Evolutionary conservation across 352 stramenopile genomes (phyloP).

Genomic region (Phytophthora multivora): DNA sequence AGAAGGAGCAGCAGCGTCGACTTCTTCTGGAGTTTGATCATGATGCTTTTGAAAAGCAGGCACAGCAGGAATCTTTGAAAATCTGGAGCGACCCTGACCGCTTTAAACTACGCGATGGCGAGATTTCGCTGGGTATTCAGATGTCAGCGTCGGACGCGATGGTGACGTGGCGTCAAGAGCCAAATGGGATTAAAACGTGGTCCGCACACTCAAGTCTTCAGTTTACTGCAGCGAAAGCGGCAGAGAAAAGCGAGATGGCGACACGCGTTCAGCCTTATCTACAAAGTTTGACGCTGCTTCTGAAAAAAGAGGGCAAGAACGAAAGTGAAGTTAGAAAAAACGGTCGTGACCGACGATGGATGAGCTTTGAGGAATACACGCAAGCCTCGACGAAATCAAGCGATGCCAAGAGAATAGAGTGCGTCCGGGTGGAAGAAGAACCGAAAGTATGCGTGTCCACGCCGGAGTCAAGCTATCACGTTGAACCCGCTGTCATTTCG

Average conservation of each 20-base stretch:
- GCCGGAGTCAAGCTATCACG: constrained; percentile 54
- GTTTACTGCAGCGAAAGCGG: constrained; percentile 25
- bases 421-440: constrained; percentile 25
- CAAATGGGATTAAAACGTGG: constrained; percentile 35
- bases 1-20: constrained; percentile 45
- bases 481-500: constrained; percentile 61
- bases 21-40: constrained; percentile 54
- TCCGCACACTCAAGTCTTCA: constrained; percentile 24
- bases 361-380: constrained; percentile 48
- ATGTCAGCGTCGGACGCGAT: constrained; percentile 55
- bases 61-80: constrained; percentile 18
- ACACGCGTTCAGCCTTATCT: constrained; percentile 48
- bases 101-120: constrained; percentile 37
- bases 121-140: constrained; percentile 56
- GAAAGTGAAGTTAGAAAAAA: constrained; percentile 25
- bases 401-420: constrained; percentile 31
- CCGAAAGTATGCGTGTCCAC: constrained; percentile 60
- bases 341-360: constrained; percentile 38
- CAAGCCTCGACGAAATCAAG: constrained; percentile 17
- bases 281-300: constrained; percentile 34
- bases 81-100: constrained; percentile 9
- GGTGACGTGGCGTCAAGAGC: constrained; percentile 47
- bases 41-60: constrained; percentile 33
- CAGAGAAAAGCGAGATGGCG: constrained; percentile 42
- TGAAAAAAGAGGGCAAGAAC: constrained; percentile 38